phyloP scores from a whole-genome alignment of 805 yeast species.

The Wickerhamiella dianesei region DNA sequence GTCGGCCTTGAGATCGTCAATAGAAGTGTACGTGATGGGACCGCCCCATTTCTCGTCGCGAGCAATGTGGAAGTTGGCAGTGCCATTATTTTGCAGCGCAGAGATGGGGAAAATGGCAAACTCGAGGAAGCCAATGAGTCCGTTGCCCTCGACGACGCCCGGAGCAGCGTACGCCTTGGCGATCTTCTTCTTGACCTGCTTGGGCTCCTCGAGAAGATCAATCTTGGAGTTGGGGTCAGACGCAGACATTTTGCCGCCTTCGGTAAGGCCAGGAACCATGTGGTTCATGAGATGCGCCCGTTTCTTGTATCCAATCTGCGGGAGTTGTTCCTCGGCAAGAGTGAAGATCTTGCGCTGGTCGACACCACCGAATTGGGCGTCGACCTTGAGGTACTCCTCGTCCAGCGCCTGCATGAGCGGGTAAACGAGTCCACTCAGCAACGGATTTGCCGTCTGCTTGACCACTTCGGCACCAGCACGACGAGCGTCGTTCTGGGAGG shows the following conservation, averaged over 20 bases:
- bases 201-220: conserved; percentile 82
- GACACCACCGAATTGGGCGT: conserved; percentile 96
- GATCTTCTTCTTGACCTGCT: conserved; percentile 77
- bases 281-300: conserved; percentile 98
- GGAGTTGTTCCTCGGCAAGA: conserved; percentile 88
- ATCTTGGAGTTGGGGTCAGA: conserved; percentile 97
- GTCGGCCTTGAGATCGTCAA: conserved; percentile 58
- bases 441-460: conserved; percentile 90
- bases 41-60: conserved; percentile 99
- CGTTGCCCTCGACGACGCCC: conserved; percentile 83
- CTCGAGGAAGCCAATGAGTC: conserved; percentile 74
- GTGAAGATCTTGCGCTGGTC: conserved; percentile 97
- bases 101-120: conserved; percentile 76
- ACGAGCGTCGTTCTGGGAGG: conserved; percentile 90
- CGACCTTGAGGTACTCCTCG: conserved; percentile 77
- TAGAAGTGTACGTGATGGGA: conserved; percentile 54
- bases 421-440: conserved; percentile 83
- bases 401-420: conserved; percentile 98
- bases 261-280: conserved; percentile 95
- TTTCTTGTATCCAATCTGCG: conserved; percentile 79
- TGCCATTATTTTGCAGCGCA: conserved; percentile 42
- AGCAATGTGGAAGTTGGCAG: conserved; percentile 56
- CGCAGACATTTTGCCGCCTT: conserved; percentile 97
- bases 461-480: conserved; percentile 99
- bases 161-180: conserved; percentile 91